Evolutionary conservation across 169 alveolate species (phyloP).

Genomic region (Eimeria acervulina): DNA sequence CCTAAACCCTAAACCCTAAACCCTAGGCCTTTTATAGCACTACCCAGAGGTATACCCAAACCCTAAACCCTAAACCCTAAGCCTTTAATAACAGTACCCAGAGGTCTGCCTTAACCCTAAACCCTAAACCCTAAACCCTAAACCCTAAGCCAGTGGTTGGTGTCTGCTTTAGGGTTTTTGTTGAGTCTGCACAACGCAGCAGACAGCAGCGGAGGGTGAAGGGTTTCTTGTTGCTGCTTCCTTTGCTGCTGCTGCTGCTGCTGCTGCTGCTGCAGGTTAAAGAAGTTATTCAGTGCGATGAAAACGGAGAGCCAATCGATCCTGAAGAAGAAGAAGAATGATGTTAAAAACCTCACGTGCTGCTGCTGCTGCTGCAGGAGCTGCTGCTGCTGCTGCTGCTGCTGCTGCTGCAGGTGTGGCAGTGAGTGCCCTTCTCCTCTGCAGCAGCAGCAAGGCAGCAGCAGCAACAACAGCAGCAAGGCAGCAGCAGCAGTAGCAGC

Average conservation of each 20-base stretch:
- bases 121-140: not conserved
- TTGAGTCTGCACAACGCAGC: not conserved
- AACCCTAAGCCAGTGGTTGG: not conserved
- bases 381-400: not conserved
- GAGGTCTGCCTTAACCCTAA: not conserved
- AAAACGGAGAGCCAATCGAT: conserved; percentile 83
- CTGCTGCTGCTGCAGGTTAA: conserved; percentile 81
- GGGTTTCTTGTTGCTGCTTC: not conserved
- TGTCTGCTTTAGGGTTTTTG: not conserved
- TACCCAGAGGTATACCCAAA: not conserved
- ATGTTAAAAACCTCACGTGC: not conserved
- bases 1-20: no score
- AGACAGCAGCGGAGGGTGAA: no score
- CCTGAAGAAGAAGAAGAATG: conserved; percentile 42
- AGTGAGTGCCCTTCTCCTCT: not conserved
- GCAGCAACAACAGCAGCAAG: not conserved
- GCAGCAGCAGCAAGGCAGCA: conserved; percentile 25
- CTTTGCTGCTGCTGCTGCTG: no score
- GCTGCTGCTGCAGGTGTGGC: conserved; percentile 4
- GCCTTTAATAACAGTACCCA: not conserved
- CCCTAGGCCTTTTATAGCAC: not conserved
- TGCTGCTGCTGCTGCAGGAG: not conserved
- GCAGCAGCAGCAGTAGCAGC: not conserved
- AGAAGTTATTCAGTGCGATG: conserved; percentile 80
- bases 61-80: conserved; percentile 6